Evolutionary conservation across 306 rosid genomes (phyloP), one percentile per base, ranked within the genome.

Genomic region (Ormosia semicastrata): DNA sequence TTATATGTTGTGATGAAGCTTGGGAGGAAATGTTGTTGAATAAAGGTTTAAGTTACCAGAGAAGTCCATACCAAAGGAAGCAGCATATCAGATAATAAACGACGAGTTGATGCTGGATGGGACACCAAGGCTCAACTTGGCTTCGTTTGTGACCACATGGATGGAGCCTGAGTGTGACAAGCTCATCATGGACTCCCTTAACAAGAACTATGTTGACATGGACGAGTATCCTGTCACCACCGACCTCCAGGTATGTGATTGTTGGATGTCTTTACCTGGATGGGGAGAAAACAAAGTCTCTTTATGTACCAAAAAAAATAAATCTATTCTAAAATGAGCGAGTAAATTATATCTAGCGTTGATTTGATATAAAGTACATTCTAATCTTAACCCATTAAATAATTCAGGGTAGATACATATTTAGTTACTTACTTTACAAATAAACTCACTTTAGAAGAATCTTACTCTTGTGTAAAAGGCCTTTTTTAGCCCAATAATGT

Each of bases 221-320:
- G 98, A 94, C 30, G 98, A 94, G 88, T 94, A 94, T 75, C 98
- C 98, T 18, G 91, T 94, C 66, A 94, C 98, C 66, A 94, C 98
- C 40, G 98, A 94, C 60, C 92, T 94, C 54, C 98, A 94, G 93
- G 98, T 79, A 24, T 66, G 52, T 64, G 8, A 7, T 53, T 24
- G 24, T 24, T 24, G 24, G 24, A 24, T 24, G 24, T 24, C 24
- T 24, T 24, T 24, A 24, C 24, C 24, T 24, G 24, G 24, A 24
- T 24, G 24, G 24, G 24, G 24, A 24, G 24, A 24, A 24, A 24
- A 24, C 24, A 24, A 24, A 24, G 24, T 24, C 24, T 24, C 24
- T 24, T 24, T 24, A 24, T 24, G 24, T 24, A 24, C 24, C 24
- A 24, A 24, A 24, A 24, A 0, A 24, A 24, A 24, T 0, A 24